A percentile compares a stretch with the other conserved stretches of the same genome.
phyloP scores from a whole-genome alignment of 1,139 yeast genomes.

The Spencermartinsiella ligniputridi region DNA sequence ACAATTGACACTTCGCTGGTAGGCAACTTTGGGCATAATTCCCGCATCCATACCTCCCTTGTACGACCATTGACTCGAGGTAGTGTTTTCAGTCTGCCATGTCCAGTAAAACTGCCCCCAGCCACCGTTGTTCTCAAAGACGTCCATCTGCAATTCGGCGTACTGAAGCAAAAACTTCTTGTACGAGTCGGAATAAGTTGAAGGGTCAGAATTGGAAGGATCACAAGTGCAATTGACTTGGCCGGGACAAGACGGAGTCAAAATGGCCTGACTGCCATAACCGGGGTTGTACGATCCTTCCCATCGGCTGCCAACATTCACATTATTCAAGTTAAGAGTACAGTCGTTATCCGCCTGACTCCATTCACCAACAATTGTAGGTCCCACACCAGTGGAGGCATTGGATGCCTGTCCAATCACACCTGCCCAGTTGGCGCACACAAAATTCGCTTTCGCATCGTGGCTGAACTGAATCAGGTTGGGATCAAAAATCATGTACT shows the following conservation, averaged over 20 bases:
- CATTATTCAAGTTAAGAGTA: slow-evolving; percentile 82
- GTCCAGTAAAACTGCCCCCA: slow-evolving; percentile 38
- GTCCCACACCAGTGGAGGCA: slow-evolving; percentile 53
- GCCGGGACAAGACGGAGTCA: slow-evolving; percentile 28
- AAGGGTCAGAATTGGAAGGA: slow-evolving; percentile 27
- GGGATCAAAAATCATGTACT: slow-evolving; percentile 60
- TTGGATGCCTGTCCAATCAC: slow-evolving; percentile 46
- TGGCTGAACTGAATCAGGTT: slow-evolving; percentile 55
- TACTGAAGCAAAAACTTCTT: slow-evolving; percentile 28
- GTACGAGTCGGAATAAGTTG: slow-evolving; percentile 27
- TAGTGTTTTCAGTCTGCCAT: slow-evolving; percentile 33
- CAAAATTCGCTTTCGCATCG: slow-evolving; percentile 35
- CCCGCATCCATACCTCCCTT: slow-evolving; percentile 31
- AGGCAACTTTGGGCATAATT: slow-evolving; percentile 31
- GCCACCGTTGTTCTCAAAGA: slow-evolving; percentile 31
- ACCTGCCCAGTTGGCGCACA: slow-evolving; percentile 45
- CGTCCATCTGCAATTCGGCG: slow-evolving; percentile 34
- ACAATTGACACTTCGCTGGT: slow-evolving; percentile 29
- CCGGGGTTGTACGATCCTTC: slow-evolving; percentile 45
- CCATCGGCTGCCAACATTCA: slow-evolving; percentile 80
- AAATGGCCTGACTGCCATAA: slow-evolving; percentile 20
- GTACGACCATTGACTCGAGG: slow-evolving; percentile 35
- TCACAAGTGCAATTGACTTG: slow-evolving; percentile 30
- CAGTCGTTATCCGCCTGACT: slow-evolving; percentile 93
- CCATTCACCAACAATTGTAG: slow-evolving; percentile 78